These are phyloP conservation scores for Coemansia guatemalensis DNA, from an alignment of 192 early-diverging fungal species.

Conservation along the genomic window DNA sequence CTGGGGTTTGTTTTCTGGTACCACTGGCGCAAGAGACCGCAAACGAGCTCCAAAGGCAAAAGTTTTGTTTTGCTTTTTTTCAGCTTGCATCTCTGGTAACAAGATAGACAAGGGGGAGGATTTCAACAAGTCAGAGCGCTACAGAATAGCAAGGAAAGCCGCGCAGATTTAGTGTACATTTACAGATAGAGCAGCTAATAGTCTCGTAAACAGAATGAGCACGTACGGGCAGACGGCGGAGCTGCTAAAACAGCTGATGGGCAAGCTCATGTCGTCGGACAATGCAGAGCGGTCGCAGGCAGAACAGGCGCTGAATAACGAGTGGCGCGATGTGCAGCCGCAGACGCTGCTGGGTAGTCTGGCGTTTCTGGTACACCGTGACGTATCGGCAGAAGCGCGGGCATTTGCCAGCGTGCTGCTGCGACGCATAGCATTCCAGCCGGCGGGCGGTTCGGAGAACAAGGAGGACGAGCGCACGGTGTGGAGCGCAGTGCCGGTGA, in stretches of 20 bases:
- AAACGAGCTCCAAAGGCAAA: too few species aligned
- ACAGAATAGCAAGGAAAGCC: background rate
- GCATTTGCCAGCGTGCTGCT: slow-evolving; percentile 68
- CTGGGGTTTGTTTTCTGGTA: too few species aligned
- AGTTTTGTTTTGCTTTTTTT: too few species aligned
- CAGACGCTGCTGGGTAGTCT: slow-evolving; percentile 61
- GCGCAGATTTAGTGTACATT: background rate
- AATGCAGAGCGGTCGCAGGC: slow-evolving; percentile 63
- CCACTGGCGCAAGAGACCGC: too few species aligned
- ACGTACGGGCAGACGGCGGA: slow-evolving; percentile 38
- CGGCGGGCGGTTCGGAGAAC: slow-evolving; percentile 23
- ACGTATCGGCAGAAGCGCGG: slow-evolving; percentile 58
- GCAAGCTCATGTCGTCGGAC: slow-evolving; percentile 57
- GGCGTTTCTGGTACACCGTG: slow-evolving; percentile 55
- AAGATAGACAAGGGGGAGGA: background rate
- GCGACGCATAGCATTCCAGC: slow-evolving; percentile 64
- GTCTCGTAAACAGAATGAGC: slow-evolving; percentile 23
- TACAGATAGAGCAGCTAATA: slow-evolving; percentile 5
- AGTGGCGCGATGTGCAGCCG: slow-evolving; percentile 63
- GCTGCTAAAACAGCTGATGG: slow-evolving; percentile 46
- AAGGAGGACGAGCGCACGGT: slow-evolving; percentile 61
- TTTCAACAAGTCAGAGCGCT: background rate
- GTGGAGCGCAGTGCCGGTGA: slow-evolving; percentile 70
- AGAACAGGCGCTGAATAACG: slow-evolving; percentile 61
- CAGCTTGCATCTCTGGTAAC: background rate